A percentile compares a stretch with the other conserved stretches of the same genome.
These are phyloP conservation scores for Penicillium coffeae DNA, from an alignment of 495 filamentous ascomycete genomes.

Conservation along the genomic window DNA sequence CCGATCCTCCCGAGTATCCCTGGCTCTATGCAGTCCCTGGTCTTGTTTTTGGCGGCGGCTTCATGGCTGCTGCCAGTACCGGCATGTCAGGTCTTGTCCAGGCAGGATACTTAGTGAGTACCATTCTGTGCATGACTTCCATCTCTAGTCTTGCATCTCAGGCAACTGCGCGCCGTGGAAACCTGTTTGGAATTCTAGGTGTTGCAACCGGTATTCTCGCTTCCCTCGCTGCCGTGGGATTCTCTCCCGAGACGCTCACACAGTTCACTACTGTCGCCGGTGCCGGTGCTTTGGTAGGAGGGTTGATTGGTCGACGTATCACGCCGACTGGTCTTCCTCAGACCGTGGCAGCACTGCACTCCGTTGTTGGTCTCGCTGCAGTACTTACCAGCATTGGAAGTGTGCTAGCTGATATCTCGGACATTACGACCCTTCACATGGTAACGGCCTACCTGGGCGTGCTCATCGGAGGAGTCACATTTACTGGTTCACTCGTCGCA, in stretches of 20 bases:
- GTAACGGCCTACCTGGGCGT: constrained; percentile 78
- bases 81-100: constrained; percentile 77
- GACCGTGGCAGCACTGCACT: constrained; percentile 76
- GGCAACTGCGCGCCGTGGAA: constrained; percentile 71
- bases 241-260: constrained; percentile 63
- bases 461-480: constrained; percentile 75
- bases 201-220: constrained; percentile 74
- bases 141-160: constrained; percentile 72
- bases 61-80: constrained; percentile 67
- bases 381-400: constrained; percentile 80
- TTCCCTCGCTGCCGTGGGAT: constrained; percentile 73
- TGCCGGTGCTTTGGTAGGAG: constrained; percentile 57
- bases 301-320: constrained; percentile 74
- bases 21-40: constrained; percentile 78
- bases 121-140: constrained; percentile 69
- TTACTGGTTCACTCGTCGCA: constrained; percentile 78
- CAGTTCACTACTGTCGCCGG: constrained; percentile 71
- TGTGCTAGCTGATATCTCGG: constrained; percentile 62
- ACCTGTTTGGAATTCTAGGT: constrained; percentile 75
- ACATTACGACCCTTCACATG: constrained; percentile 69
- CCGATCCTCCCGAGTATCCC: constrained; percentile 76
- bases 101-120: constrained; percentile 76
- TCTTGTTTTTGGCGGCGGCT: constrained; percentile 70
- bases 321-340: constrained; percentile 78
- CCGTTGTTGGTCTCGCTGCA: constrained; percentile 76